Evolutionary conservation across 129 eudicot species (phyloP).

Genomic region (Dittrichia graveolens): DNA sequence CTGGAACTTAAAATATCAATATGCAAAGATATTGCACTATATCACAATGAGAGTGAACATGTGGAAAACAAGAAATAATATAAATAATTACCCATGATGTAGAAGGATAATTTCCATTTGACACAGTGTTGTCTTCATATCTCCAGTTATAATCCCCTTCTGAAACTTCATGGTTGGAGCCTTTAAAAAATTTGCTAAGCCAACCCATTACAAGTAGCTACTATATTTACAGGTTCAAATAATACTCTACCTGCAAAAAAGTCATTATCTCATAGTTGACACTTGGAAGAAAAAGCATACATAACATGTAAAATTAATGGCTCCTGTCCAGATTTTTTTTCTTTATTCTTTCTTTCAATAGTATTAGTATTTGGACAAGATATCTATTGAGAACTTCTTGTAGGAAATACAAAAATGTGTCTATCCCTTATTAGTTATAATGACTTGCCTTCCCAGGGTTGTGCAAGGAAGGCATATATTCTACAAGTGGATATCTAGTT

Average conservation of each 20-base stretch:
- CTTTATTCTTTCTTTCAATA: not conserved
- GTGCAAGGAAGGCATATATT: constrained; percentile 7
- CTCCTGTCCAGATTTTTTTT: not conserved
- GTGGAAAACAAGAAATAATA: constrained; percentile 10
- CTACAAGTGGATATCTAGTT: too few relatives aligned
- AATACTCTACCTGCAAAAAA: constrained; percentile 41
- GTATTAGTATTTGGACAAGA: not conserved
- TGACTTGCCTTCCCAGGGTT: not conserved
- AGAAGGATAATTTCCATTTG: constrained; percentile 58
- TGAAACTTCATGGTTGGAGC: constrained; percentile 70
- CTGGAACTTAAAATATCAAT: not conserved
- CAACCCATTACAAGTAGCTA: constrained; percentile 67
- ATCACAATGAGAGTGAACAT: constrained; percentile 12
- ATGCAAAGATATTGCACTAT: constrained; percentile 3
- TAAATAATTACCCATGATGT: constrained; percentile 61
- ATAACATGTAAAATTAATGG: constrained; percentile 5
- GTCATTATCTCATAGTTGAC: constrained; percentile 13
- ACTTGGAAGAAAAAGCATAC: constrained; percentile 8
- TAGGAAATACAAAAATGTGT: not conserved
- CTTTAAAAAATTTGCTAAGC: constrained; percentile 91
- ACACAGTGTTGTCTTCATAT: constrained; percentile 45
- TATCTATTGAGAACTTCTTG: not conserved
- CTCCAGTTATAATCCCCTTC: constrained; percentile 68
- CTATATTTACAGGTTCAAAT: constrained; percentile 39
- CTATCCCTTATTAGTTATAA: constrained; percentile 7